Percentiles rank a stretch among this genome's conserved stretches.
phyloP scores from a whole-genome alignment of 352 stramenopile genomes.

The Globisporangium rhizosaccharum region DNA sequence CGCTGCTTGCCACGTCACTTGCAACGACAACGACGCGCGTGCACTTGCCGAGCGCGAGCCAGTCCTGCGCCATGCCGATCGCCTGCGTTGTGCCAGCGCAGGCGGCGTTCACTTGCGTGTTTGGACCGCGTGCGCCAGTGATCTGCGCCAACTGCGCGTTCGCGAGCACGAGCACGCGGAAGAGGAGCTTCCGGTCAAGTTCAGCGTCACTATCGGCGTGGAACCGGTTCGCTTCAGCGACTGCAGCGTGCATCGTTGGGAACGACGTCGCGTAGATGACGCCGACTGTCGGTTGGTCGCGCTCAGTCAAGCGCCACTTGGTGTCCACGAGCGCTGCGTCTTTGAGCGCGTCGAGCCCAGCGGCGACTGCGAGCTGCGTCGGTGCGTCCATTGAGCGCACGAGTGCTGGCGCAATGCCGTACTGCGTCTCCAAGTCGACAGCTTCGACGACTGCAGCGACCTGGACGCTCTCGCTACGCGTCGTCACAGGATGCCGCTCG shows the following conservation, averaged over 20 bases:
- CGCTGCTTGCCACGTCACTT: slow-evolving; percentile 89
- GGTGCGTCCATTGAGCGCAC: slow-evolving; percentile 93
- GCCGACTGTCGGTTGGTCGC: slow-evolving; percentile 83
- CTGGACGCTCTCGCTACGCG: slow-evolving; percentile 73
- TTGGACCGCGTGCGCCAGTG: slow-evolving; percentile 90
- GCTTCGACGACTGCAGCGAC: slow-evolving; percentile 80
- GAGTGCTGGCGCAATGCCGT: slow-evolving; percentile 85
- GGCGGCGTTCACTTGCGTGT: slow-evolving; percentile 95
- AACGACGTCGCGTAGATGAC: slow-evolving; percentile 96
- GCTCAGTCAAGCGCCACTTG: slow-evolving; percentile 88
- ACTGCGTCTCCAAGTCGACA: slow-evolving; percentile 71
- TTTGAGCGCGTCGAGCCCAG: slow-evolving; percentile 93
- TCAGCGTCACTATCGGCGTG: slow-evolving; percentile 29
- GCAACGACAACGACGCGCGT: slow-evolving; percentile 94
- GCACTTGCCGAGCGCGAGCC: slow-evolving; percentile 89
- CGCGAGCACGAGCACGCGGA: slow-evolving; percentile 92
- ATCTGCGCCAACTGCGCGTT: slow-evolving; percentile 97
- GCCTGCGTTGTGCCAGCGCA: slow-evolving; percentile 93
- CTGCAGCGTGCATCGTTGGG: slow-evolving; percentile 91
- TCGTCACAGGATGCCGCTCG: slow-evolving; percentile 34
- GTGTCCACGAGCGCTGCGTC: slow-evolving; percentile 80
- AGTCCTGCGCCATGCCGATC: slow-evolving; percentile 92
- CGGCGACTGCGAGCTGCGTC: slow-evolving; percentile 92
- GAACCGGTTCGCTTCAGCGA: slow-evolving; percentile 88
- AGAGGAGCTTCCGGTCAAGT: slow-evolving; percentile 97